Conservation (phyloP, 2,329 filamentous ascomycete species). For the Elsinoe batatas region DNA sequence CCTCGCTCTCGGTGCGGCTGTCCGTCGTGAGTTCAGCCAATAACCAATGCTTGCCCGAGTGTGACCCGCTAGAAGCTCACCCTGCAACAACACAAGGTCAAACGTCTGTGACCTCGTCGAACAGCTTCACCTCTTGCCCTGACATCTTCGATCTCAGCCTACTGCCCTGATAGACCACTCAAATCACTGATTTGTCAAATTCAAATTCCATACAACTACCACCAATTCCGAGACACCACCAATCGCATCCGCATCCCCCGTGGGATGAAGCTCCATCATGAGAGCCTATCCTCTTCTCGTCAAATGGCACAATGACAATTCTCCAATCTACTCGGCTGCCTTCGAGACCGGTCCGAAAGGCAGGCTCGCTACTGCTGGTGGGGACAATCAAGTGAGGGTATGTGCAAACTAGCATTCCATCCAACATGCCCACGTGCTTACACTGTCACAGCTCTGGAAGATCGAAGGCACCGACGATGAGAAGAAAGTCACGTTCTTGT, state of each 20-base stretch:
- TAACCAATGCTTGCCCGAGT: not conserved
- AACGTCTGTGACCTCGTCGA: not conserved
- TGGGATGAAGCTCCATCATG: conserved; percentile 45
- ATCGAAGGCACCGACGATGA: conserved; percentile 77
- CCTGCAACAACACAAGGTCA: not conserved
- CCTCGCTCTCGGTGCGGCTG: not conserved
- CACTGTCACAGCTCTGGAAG: conserved; percentile 69
- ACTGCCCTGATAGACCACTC: not conserved
- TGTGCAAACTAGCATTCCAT: conserved; percentile 24
- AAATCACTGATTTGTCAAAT: not conserved
- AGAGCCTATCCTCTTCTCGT: conserved; percentile 94
- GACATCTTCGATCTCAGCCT: not conserved
- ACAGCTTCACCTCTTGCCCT: not conserved
- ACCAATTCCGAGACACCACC: not conserved
- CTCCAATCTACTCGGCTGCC: conserved; percentile 93
- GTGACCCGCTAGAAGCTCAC: not conserved
- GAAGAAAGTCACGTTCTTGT: conserved; percentile 81
- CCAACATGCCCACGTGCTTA: conserved; percentile 24
- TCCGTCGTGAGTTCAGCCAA: too few species aligned
- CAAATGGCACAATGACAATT: conserved; percentile 97
- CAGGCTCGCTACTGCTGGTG: conserved; percentile 83
- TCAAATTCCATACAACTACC: not conserved
- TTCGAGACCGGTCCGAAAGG: conserved; percentile 91
- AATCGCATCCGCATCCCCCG: not conserved
- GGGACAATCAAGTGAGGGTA: conserved; percentile 93